Base-by-base conservation (phyloP, 176 grass and related monocot genomes). In the Phoenix roebelenii region DNA sequence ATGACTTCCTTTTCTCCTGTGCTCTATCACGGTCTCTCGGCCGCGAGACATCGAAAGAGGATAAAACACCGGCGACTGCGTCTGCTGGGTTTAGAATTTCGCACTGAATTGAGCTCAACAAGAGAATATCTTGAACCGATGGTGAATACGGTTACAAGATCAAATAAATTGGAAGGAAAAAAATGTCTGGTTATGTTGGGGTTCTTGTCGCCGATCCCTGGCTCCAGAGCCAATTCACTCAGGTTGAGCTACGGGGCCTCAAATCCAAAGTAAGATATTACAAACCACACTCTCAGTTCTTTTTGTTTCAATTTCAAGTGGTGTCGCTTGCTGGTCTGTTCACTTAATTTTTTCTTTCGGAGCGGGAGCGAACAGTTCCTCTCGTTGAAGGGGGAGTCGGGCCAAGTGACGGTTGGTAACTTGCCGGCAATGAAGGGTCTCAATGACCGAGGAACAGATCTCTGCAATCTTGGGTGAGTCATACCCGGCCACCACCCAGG, bases 351-450 rank as follows among this genome's bases (percentile, higher is more conserved):
- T 44, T 44, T 44, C 1, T 10, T 44, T 55, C 32, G 39, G 20
- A 20, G 3, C 65, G 24, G 50, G 22, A 68, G 65, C 49, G 57
- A 58, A 69, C 65, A 97, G 93, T 91, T 88, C 71, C 50, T 91
- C 52, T 72, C 85, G 51, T 65, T 79, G 10, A 82, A 88, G 73
- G 85, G 79, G 65, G 80, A 85, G 7, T 55, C 82, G 3, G 81
- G 78, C n/a, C 87, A 97, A 76, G 77, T 91, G 69, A 83, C 81
- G 48, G 75, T 83, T 5, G 87, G 87, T 58, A 83, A 91, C 58
- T 73, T 97, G 55, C 87, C 73, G 29, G 78, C 69, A 26, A 12
- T 97, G 63, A 76, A 85, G 67, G 93, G 87, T 0, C 58, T 97
- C 56, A 85, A 88, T 32, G 87, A 51, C 84, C 3, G 80, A 73